Evolutionary conservation across 2,329 filamentous ascomycete species (phyloP), one percentile per base, ranked within the genome.

Genomic region (Teratosphaeria pseudoeucalypti): DNA sequence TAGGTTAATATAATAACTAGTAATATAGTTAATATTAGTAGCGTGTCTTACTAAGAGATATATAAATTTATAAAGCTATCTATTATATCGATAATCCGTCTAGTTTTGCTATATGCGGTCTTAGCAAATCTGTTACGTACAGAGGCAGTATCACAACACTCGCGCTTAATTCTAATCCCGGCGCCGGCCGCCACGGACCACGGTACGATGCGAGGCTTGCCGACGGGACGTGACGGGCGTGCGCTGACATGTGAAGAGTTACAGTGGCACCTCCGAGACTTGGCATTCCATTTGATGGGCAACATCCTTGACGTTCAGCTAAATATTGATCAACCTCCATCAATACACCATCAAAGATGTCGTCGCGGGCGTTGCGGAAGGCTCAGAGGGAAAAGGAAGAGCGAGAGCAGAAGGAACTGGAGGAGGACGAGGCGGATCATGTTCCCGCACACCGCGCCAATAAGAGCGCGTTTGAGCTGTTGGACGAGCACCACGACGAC

Each of bases 351-450:
- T 23, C 29, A 6, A 7, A 32, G 5, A 49, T 49, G 85, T 87
- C 85, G 52, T 83, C 84, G 19, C 80, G 85, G 64, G 84, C 85
- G n/a, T 73, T 88, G 58, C 79, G 85, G 29, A 84, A 84, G 69
- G 78, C 84, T 58, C 84, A 86, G 69, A 80, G 80, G 63, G 82
- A 85, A 75, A 79, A 79, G 60, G 83, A 85, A 68, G 79, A 82
- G 70, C 79, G 80, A 67, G 76, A 79, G 64, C 77, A 23, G 23
- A 23, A 23, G 23, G 23, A 23, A 23, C 7, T 37, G 23, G 70
- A 58, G 16, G 70, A 74, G 34, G 70, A 73, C 12, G 73, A 73
- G 56, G 72, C 77, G 19, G 73, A 75, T 11, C 65, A 68, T 39
- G 62, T 60, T 14, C 61, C 70, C 11, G 62, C 60, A 4, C 58